Evolutionary conservation across 495 filamentous ascomycete species (phyloP), one percentile per base, ranked within the genome.

Genomic region (Schizothecium vesticola): DNA sequence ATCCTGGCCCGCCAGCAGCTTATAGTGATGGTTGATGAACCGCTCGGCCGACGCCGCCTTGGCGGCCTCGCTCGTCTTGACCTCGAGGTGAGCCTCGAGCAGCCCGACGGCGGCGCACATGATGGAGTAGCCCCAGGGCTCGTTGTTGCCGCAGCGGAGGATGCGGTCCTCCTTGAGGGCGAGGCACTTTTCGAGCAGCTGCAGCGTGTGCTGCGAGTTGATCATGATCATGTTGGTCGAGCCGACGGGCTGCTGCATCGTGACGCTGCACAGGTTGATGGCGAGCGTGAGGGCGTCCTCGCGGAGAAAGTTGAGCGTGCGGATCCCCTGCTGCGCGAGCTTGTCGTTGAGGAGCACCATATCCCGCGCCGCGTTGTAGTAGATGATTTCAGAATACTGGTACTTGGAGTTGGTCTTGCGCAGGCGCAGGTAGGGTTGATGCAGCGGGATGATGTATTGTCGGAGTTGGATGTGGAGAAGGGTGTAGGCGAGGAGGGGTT

Each of bases 201-300:
- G 74, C 56, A 82, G 68, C 5, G 77, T 82, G 69, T 81, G 75
- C 67, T 80, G 76, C n/a, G 75, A 77, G 65, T 80, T 81, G 69
- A 78, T 77, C 75, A 80, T 79, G 66, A 79, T 77, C 72, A 80
- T 77, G 73, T 78, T 82, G 43, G 76, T 80, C 16, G 75, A 77
- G 7, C 72, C 78, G 72, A 77, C 74, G n/a, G 82, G 82, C 67
- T 85, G 82, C 23, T 83, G 80, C 70, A 85, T 77, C 16, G 82
- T 80, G 60, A 85, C 77, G 65, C 79, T 80, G 75, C 78, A 80
- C 33, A 83, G 76, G 65, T 79, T 81, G 70, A 83, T 80, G 56
- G 80, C 76, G 24, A 80, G 72, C 0, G 80, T 77, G 22, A 83
- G 66, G 12, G 72, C 68, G 64, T 83, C 81, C 63, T 80, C 77